phyloP scores from a whole-genome alignment of 805 yeast genomes.

The Phaffomyces antillensis region DNA sequence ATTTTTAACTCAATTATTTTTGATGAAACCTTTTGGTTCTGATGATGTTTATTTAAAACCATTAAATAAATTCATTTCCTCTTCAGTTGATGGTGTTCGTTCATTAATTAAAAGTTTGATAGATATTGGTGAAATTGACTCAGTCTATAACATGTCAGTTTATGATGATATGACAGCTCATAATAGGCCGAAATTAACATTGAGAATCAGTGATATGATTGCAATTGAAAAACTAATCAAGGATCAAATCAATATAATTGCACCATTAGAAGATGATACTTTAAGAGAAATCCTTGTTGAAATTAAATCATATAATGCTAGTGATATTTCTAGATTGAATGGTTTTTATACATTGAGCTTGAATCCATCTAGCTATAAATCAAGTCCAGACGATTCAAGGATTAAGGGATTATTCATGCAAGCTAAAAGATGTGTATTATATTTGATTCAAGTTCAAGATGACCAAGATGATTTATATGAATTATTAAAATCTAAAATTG shows the following conservation, averaged over 20 bases:
- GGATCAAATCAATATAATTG: conserved; percentile 34
- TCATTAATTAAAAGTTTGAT: conserved; percentile 41
- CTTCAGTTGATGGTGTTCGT: conserved; percentile 41
- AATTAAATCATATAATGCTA: conserved; percentile 36
- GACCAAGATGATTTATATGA: conserved; percentile 61
- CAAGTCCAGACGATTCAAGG: conserved; percentile 46
- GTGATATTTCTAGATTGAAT: conserved; percentile 42
- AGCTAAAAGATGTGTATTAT: conserved; percentile 75
- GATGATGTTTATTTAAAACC: conserved; percentile 71
- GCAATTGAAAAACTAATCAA: conserved; percentile 38
- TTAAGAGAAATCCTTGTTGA: conserved; percentile 37
- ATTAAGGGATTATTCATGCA: conserved; percentile 57
- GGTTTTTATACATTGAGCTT: conserved; percentile 50
- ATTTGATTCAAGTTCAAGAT: conserved; percentile 75
- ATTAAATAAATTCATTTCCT: conserved; percentile 60
- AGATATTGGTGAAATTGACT: conserved; percentile 49
- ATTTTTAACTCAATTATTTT: conserved; percentile 56
- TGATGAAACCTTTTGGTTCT: conserved; percentile 58
- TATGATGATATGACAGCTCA: conserved; percentile 63
- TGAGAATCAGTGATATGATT: conserved; percentile 40
- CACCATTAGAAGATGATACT: conserved; percentile 48
- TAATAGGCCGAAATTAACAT: conserved; percentile 39
- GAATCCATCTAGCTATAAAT: conserved; percentile 45
- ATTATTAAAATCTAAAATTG: conserved; percentile 58
- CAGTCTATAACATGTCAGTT: conserved; percentile 51